Evolutionary conservation across 2,329 filamentous ascomycete species (phyloP).

Genomic region (Metarhizium guizhouense): DNA sequence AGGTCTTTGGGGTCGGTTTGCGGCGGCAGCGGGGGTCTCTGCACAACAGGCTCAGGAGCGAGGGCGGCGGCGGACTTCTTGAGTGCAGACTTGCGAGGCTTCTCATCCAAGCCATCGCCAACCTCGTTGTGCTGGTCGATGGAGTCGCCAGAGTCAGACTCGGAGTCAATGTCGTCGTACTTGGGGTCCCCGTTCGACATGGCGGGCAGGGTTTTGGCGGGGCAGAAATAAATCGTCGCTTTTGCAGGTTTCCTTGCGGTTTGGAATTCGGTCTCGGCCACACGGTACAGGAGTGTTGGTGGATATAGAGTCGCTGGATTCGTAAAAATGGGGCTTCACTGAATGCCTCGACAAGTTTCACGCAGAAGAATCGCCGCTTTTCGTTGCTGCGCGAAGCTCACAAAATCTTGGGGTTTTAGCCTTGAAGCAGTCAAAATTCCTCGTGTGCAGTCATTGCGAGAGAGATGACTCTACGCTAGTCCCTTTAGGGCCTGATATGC

Average conservation of each 20-base stretch:
- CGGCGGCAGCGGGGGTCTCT: constrained; percentile 55
- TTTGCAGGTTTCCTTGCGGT: background rate
- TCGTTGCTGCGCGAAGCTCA: constrained; percentile 8
- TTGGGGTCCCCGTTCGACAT: constrained; percentile 54
- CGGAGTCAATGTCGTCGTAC: constrained; percentile 66
- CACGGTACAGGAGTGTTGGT: background rate
- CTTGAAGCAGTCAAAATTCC: constrained; percentile 31
- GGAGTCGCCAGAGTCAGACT: constrained; percentile 59
- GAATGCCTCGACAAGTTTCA: background rate
- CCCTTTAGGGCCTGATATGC: constrained; percentile 25
- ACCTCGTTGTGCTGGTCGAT: constrained; percentile 45
- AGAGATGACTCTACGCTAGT: constrained; percentile 31
- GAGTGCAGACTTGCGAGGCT: constrained; percentile 73
- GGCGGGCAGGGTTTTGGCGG: constrained; percentile 18
- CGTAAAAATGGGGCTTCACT: background rate
- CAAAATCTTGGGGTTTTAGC: constrained; percentile 19
- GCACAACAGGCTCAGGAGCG: constrained; percentile 45
- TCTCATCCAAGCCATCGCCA: constrained; percentile 50
- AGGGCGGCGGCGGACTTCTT: constrained; percentile 56
- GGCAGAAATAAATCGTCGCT: constrained; percentile 12
- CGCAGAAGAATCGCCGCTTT: background rate
- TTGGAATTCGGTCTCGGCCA: background rate
- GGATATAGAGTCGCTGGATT: background rate
- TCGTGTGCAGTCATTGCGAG: constrained; percentile 28
- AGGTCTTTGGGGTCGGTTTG: constrained; percentile 90